Base-by-base conservation (phyloP, 2,329 filamentous ascomycete species). In the Beauveria caledonica region DNA sequence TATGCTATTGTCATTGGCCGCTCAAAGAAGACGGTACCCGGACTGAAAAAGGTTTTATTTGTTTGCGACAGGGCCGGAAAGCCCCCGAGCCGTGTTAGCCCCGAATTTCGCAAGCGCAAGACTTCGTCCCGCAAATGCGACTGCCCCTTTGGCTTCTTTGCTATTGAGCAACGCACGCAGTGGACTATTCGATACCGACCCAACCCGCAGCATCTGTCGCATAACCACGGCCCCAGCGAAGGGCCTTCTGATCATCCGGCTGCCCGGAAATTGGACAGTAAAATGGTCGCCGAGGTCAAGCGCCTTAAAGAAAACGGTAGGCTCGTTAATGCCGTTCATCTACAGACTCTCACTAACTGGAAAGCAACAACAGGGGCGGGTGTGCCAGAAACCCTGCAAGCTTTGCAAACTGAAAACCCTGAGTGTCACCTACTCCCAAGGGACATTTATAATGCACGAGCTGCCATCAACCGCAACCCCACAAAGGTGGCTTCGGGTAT, bases 81-180 rank as follows among this genome's bases (percentile, higher is more conserved):
- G 65, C 83, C 83, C 1, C 83, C 83, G 3, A 82, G 77, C 59
- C 79, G 82, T 6, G 83, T 85, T n/a, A 86, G 77, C 63, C 82
- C 84, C 1, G 85, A 87, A 70, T 79, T 81, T 63, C 80, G 85
- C 60, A 87, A 87, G 71, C 78, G 83, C 23, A 85, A 85, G 68
- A 87, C 85, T 1, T 86, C 85, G 9, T 87, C 84, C n/a, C 78
- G 85, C 50, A 87, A 87, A 67, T 87, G 85, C 66, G 84, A 86
- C 65, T 87, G 85, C 64, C 83, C 83, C 33, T 87, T 87, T 69
- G 85, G 85, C n/a, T 86, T 87, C 70, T 87, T 87, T 64, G 85
- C 85, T 60, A 84, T 87, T 44, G 85, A 87, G 69, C 83, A 86
- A 67, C 78, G 85, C 62, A 86, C 83, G 0, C 83, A 87, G 65